phyloP scores from a whole-genome alignment of 2,329 filamentous ascomycete species.

The Colletotrichum abscissum region DNA sequence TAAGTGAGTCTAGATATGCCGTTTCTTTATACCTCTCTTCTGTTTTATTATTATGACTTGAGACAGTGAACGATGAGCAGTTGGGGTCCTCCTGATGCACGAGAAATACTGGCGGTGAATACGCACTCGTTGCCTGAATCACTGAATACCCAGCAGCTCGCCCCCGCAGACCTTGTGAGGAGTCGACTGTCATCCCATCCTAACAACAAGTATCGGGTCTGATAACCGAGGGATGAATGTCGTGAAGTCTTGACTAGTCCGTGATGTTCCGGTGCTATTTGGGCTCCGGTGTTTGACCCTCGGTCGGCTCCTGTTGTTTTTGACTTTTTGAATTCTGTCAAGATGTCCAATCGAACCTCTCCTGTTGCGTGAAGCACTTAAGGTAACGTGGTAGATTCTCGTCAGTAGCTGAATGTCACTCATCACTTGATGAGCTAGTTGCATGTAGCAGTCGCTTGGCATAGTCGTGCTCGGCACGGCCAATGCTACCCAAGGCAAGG shows the following conservation, averaged over 20 bases:
- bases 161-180: too few relatives aligned
- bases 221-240: background rate
- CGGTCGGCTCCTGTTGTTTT: background rate
- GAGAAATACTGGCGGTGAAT: too few relatives aligned
- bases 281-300: background rate
- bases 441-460: background rate
- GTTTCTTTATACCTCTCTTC: background rate
- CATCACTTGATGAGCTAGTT: background rate
- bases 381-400: background rate
- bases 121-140: too few relatives aligned
- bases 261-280: background rate
- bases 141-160: too few relatives aligned
- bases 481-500: background rate
- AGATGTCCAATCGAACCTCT: background rate
- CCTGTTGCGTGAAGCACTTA: background rate
- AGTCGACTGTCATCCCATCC: too few relatives aligned
- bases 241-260: background rate
- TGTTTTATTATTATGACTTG: too few relatives aligned
- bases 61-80: too few relatives aligned
- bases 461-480: background rate
- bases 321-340: background rate
- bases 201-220: background rate
- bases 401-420: background rate
- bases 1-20: background rate
- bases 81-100: too few relatives aligned